Base-by-base conservation (phyloP, 495 filamentous ascomycete genomes). In the Mytilinidion resinicola region DNA sequence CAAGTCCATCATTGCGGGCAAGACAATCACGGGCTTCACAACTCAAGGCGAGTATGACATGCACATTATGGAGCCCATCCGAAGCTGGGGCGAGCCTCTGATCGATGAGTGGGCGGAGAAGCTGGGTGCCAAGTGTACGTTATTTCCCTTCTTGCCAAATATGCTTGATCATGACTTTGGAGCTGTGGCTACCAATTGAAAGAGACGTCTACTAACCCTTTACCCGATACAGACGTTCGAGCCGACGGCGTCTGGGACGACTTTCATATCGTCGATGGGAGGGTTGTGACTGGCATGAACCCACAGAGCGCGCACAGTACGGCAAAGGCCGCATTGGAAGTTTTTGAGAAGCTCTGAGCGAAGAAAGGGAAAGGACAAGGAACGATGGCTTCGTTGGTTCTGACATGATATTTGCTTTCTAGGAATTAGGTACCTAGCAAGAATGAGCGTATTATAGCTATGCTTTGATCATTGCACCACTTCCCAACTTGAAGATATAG, bases 21-120 rank as follows among this genome's bases (percentile, higher is more conserved):
- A 66, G 56, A 61, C 48, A 9, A 61, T 78, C 14, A 78, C 76
- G 36, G 76, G 76, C 19, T 78, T 77, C 42, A 77, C 74, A 4
- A 74, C 64, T 3, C 60, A 77, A 57, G 76, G 62, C 3, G 76
- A 77, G 62, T 58, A 70, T 9, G 67, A 66, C 9, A 68, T 72
- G 71, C 61, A 63, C 6, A 63, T 76, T 14, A 63, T 74, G 56
- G 63, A 63, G 41, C 69, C 67, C 25, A 51, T 76, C 48, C 59
- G 63, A 44, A 59, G 57, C 42, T 75, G 71, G 72, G 64, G 67
- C 33, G 46, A 55, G 15, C 71, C 72, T 51, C 62, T 70, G 42
- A 67, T 76, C 14, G 77, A 79, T 47, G 72, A 67, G 14, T 10
- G 63, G 38, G 68, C 73, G 4, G 53, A 43, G 15, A 53, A 66